Evolutionary conservation across 2,329 filamentous ascomycete species (phyloP), one percentile per base, ranked within the genome.

Genomic region (Microcyclosporella mali): DNA sequence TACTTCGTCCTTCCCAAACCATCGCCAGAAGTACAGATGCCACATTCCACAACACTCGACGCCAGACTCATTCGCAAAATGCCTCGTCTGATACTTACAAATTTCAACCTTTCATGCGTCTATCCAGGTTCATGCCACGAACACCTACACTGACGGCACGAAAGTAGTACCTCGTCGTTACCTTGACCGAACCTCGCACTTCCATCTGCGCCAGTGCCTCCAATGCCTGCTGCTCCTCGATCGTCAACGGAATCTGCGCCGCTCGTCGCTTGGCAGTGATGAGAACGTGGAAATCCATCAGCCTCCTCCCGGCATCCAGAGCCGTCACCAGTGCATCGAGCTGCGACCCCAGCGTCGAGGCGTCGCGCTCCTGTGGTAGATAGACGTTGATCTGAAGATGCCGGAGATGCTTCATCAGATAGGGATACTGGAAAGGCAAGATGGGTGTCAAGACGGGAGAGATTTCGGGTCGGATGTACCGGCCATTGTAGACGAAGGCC

Each of bases 361-460:
- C 8, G 17, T 47, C 39, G 2, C 39, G 32, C 7, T 50, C 45
- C 1, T 41, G 39, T 2, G 52, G 55, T 6, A 53, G 15, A 21
- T 50, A 51, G 4, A 57, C 33, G 18, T 56, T 54, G 10, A 57
- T 34, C 7, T 50, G 43, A 2, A 56, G 33, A 45, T 40, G 44
- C 7, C 52, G 21, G 1, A 57, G 36, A n/a, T 50, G 45, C 18
- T 41, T 12, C 32, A 49, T 16, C 27, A 52, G 37, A n/a, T 35
- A 14, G 2, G 51, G 49, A 12, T 52, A 56, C n/a, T 47, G 36
- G 52, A 52, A 57, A 2, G 55, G 55, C 6, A 56, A 38, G 16
- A 36, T 39, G 3, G 48, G 49, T 3, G 43, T 43, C 6, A 55
- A 34, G 6, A 52, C 32, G 10, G 1, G 29, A 2, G 37, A 18